These are phyloP conservation scores for Populus alba DNA, from an alignment of 345 rosid genomes.

Conservation along the genomic window DNA sequence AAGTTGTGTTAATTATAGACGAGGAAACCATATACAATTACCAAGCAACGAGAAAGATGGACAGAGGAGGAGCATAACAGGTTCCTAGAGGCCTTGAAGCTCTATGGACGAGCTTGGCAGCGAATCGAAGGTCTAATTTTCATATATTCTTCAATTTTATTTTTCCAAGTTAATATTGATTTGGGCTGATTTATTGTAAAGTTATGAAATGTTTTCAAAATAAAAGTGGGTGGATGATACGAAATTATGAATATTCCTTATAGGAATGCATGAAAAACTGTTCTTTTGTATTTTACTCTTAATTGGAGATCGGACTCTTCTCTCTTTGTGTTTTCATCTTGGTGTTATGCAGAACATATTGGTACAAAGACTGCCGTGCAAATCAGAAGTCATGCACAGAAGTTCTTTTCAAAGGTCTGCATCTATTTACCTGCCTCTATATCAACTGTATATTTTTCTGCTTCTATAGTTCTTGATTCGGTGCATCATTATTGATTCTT, in stretches of 20 bases:
- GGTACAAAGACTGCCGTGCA: constrained; percentile 98
- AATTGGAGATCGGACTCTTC: constrained; percentile 38
- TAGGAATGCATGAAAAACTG: constrained; percentile 22
- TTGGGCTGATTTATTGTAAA: not conserved
- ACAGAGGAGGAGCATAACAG: constrained; percentile 93
- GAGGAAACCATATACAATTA: constrained; percentile 91
- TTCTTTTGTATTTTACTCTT: constrained; percentile 33
- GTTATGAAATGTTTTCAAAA: constrained; percentile 1
- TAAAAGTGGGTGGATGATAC: not conserved
- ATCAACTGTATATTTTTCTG: constrained; percentile 1
- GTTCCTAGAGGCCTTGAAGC: constrained; percentile 93
- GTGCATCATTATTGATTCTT: not conserved
- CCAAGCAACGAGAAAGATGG: constrained; percentile 97
- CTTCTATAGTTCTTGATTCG: not conserved
- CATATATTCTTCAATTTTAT: not conserved
- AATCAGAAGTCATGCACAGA: constrained; percentile 97
- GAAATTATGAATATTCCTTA: constrained; percentile 5
- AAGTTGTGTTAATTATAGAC: constrained; percentile 44
- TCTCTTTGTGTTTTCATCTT: constrained; percentile 25
- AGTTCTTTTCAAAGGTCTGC: constrained; percentile 82
- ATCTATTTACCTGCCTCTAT: constrained; percentile 17
- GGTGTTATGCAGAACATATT: constrained; percentile 75
- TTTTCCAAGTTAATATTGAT: not conserved
- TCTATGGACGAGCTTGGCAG: constrained; percentile 98
- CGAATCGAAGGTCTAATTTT: constrained; percentile 79